phyloP scores from a whole-genome alignment of 305 asterid species.

The Fraxinus sp. region DNA sequence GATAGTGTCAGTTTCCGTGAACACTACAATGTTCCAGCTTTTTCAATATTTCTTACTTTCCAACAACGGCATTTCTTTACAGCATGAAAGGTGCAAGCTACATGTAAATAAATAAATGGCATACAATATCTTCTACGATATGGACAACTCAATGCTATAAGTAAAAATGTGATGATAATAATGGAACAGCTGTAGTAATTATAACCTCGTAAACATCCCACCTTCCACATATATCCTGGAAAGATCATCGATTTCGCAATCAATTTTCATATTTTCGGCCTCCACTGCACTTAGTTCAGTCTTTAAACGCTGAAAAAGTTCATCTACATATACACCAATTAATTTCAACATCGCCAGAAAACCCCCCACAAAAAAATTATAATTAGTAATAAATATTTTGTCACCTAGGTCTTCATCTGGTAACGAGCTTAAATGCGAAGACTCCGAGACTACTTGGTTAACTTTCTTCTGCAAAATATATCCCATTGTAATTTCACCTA shows the following conservation, averaged over 20 bases:
- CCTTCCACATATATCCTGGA: constrained; percentile 53
- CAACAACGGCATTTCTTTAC: not conserved
- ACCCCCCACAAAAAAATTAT: not conserved
- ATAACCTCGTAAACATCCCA: constrained; percentile 13
- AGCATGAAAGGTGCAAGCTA: not conserved
- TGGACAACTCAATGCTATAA: not conserved
- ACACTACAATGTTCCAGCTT: not conserved
- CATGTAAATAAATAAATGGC: not conserved
- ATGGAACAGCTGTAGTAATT: not conserved
- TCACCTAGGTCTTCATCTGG: constrained; percentile 55
- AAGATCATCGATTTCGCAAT: constrained; percentile 54
- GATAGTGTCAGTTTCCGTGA: not conserved
- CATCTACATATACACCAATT: constrained; percentile 41
- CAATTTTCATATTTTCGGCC: constrained; percentile 46
- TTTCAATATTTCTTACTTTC: not conserved
- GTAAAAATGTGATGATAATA: not conserved
- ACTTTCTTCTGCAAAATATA: constrained; percentile 46
- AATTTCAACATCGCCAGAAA: not conserved
- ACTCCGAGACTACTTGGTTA: constrained; percentile 39
- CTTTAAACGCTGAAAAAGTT: constrained; percentile 46
- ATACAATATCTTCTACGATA: not conserved
- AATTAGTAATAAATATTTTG: constrained; percentile 1
- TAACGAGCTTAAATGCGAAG: constrained; percentile 40
- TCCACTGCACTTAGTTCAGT: constrained; percentile 55
- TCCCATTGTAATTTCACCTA: not conserved